Conservation (phyloP, 371 early-diverging fungal genomes). For the Sporodiniella umbellata region DNA sequence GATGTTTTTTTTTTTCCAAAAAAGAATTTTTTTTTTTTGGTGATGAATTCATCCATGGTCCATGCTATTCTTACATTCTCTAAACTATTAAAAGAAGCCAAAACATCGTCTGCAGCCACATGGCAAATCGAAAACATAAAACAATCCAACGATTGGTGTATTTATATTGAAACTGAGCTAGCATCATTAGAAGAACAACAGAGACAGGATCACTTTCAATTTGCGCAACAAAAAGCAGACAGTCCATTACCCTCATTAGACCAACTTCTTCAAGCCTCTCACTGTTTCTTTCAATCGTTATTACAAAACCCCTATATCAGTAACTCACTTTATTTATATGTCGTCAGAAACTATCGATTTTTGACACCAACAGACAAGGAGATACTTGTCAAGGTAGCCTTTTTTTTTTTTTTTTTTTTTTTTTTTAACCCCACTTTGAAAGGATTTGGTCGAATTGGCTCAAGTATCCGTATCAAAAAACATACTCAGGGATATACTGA, state of each 20-base stretch:
- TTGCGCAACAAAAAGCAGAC: constrained; percentile 7
- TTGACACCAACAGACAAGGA: constrained; percentile 10
- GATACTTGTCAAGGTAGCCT: constrained; percentile 6
- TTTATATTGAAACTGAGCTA: constrained; percentile 36
- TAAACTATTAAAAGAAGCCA: constrained; percentile 19
- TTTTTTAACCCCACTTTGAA: no score
- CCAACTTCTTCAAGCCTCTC: constrained; percentile 21
- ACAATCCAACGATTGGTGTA: constrained; percentile 24
- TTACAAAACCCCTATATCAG: constrained; percentile 19
- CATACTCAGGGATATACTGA: constrained; percentile 8
- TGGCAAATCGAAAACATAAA: constrained; percentile 28
- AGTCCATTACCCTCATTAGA: constrained; percentile 6
- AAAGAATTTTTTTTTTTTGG: constrained; percentile 2
- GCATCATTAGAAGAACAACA: constrained; percentile 6
- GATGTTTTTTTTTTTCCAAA: not conserved
- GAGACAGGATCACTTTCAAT: not conserved
- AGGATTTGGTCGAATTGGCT: constrained; percentile 11
- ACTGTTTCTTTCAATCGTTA: constrained; percentile 19
- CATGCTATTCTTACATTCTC: constrained; percentile 19
- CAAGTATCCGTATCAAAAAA: constrained; percentile 3
- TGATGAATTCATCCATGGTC: constrained; percentile 5
- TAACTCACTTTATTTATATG: constrained; percentile 23
- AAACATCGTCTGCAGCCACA: constrained; percentile 14
- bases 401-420: no score
- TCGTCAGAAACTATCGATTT: constrained; percentile 27